Percentiles rank a stretch among this genome's conserved stretches.
These are phyloP conservation scores for Ziziphus jujuba DNA, from an alignment of 306 rosid genomes.

Conservation along the genomic window DNA sequence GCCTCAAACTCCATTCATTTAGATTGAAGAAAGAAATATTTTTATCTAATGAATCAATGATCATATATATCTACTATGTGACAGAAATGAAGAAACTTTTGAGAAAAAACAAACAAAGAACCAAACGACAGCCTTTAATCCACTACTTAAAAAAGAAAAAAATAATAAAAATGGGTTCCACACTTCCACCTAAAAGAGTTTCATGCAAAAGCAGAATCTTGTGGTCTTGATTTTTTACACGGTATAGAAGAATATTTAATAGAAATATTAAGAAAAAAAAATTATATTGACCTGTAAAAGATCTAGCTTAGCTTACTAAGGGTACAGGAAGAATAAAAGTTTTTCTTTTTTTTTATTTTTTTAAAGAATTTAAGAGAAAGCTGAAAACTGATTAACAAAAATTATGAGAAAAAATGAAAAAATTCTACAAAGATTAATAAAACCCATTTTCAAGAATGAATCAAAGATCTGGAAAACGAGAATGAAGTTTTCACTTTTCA, in stretches of 20 bases:
- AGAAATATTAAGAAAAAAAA: conserved; percentile 9
- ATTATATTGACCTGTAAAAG: conserved; percentile 18
- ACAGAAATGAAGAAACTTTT: neutral
- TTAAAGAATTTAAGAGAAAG: conserved; percentile 10
- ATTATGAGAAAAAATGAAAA: conserved; percentile 6
- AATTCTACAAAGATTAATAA: too few species aligned
- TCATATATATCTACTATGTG: neutral
- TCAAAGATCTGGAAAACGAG: conserved; percentile 44
- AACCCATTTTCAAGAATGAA: conserved; percentile 24
- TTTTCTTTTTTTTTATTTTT: neutral
- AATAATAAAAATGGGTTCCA: conserved; percentile 17
- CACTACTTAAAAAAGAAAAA: neutral
- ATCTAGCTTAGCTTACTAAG: conserved; percentile 24
- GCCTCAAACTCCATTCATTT: conserved; percentile 21
- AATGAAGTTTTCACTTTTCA: conserved; percentile 23
- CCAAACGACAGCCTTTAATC: neutral
- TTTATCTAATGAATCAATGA: neutral
- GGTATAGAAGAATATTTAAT: neutral
- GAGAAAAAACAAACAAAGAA: neutral
- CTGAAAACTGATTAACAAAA: conserved; percentile 17
- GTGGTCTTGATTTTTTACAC: conserved; percentile 5
- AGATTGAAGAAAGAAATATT: conserved; percentile 7
- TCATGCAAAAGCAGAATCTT: conserved; percentile 21
- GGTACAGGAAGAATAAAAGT: conserved; percentile 12
- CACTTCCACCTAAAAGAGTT: conserved; percentile 1